Evolutionary conservation across 257 asterid species (phyloP).

Genomic region (Solanum medicagineum): DNA sequence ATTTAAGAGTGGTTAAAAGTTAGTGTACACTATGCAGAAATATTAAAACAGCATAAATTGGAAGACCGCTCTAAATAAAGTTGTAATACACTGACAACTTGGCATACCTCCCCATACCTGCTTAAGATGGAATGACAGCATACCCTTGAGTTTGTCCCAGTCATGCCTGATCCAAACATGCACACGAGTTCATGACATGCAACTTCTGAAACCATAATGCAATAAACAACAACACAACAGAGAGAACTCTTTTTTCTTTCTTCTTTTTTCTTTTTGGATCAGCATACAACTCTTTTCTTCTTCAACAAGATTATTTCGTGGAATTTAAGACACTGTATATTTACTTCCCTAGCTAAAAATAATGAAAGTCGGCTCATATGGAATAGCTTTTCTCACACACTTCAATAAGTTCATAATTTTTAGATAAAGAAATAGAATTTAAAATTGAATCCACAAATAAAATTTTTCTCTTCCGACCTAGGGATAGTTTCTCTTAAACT

Average conservation of each 20-base stretch:
- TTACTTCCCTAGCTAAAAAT: not conserved
- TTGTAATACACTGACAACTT: not conserved
- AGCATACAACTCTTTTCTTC: not conserved
- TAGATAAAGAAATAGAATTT: not conserved
- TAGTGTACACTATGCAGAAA: not conserved
- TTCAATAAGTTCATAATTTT: not conserved
- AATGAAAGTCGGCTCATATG: not conserved
- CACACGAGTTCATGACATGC: not conserved
- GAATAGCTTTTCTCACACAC: not conserved
- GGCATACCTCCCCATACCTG: conserved; percentile 50
- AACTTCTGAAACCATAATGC: not conserved
- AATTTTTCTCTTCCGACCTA: not conserved
- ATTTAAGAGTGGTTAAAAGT: not conserved
- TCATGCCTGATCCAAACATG: conserved; percentile 52
- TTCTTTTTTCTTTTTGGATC: not conserved
- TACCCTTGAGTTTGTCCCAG: conserved; percentile 65
- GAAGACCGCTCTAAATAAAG: not conserved
- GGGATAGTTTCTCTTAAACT: not conserved
- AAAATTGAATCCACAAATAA: not conserved
- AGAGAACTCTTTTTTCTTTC: not conserved
- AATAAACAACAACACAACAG: not conserved
- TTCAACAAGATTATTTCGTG: not conserved
- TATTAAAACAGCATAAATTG: not conserved
- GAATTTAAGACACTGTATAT: not conserved
- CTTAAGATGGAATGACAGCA: conserved; percentile 62